Evolutionary conservation across 805 yeast genomes (phyloP).

Genomic region (Metschnikowia proteae): DNA sequence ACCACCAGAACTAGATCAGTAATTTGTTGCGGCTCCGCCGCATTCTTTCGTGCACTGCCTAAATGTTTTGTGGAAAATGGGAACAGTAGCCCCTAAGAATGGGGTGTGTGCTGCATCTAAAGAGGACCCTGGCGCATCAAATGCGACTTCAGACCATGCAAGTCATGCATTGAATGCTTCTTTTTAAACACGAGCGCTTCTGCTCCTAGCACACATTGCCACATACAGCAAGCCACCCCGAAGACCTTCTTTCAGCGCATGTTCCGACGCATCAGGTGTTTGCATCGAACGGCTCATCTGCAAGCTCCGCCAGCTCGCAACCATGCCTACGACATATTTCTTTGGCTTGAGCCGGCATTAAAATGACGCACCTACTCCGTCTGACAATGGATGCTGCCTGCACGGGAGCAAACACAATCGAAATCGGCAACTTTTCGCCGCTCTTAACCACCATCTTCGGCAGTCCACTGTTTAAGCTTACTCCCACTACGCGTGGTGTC

Average conservation of each 20-base stretch:
- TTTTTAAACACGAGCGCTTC: background rate
- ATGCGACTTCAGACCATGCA: background rate
- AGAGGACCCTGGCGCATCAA: background rate
- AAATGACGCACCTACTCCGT: slow-evolving; percentile 1
- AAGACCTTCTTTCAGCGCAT: background rate
- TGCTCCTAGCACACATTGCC: background rate
- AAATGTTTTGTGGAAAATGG: background rate
- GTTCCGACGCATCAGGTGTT: background rate
- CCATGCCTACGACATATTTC: background rate
- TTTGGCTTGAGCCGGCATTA: slow-evolving; percentile 1
- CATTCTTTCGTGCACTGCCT: background rate
- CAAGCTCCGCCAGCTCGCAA: background rate
- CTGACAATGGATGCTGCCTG: background rate
- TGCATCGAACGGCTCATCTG: slow-evolving; percentile 1
- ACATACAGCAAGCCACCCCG: background rate
- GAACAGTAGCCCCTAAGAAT: background rate
- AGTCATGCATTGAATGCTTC: background rate
- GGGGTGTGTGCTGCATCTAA: background rate
- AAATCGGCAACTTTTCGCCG: background rate
- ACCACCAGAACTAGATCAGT: background rate
- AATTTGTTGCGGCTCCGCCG: background rate
- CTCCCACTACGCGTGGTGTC: background rate
- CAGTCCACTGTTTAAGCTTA: background rate
- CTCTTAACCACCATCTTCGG: background rate
- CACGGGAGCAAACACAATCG: background rate